Evolutionary conservation across 305 asterid genomes (phyloP), one percentile per base, ranked within the genome.

Genomic region (Fraxinus nigra): DNA sequence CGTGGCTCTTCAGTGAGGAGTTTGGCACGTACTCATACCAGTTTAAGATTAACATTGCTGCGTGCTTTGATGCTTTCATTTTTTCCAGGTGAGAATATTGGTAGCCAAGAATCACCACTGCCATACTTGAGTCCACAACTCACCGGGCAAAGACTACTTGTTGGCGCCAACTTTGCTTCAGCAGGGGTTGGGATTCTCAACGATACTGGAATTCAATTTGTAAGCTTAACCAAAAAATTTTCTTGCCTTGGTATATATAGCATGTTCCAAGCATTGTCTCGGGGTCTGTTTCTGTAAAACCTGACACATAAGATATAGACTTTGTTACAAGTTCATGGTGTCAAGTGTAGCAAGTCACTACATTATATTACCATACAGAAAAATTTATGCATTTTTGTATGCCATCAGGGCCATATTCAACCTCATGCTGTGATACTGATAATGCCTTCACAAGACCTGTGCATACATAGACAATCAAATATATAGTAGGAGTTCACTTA

Each of bases 81-180:
- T 40, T 48, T 75, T 30, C 51, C 61, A 93, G 97, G 97, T 85
- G 86, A 92, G 84, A 76, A 74, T 81, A 83, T 93, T 43, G 94
- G 97, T 63, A 81, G 73, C 4, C 74, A 35, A 7, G 97, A 93
- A 85, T 78, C 95, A 56, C 97, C 97, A 43, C 48, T 92, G 83
- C 97, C 97, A 24, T 93, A 93, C 90, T 80, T 93, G 85, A 84
- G 80, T 82, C 97, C 97, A 3, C 74, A n/a, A 4, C 90, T 91
- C 26, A 86, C 9, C 51, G 94, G 95, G 0, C 83, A 28, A 78
- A 89, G 89, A 72, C 90, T 93, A 13, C 84, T 93, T 2, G 86
- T 85, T 8, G 97, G 97, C 24, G 97, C 97, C 86, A 93, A 93
- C 88, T 93, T 93, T 72, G 97, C 95, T 30, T 93, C 97, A 2